Conservation (phyloP, 257 asterid genomes). For the Cynanchum wilfordii region DNA sequence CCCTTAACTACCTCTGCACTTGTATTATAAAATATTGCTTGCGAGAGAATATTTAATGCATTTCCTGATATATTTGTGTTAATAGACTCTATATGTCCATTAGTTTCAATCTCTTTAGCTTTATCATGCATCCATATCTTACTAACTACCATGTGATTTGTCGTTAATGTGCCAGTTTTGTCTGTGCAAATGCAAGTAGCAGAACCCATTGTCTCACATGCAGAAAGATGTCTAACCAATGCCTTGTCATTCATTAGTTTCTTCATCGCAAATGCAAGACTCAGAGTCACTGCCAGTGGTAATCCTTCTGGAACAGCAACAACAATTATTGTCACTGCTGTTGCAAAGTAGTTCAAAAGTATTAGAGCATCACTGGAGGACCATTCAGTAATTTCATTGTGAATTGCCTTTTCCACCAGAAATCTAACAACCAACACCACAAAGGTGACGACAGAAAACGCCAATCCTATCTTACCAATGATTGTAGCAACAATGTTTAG, state of each 20-base stretch:
- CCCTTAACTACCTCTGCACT: conserved; percentile 80
- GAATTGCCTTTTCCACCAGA: conserved; percentile 58
- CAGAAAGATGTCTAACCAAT: conserved; percentile 83
- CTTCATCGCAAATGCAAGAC: conserved; percentile 96
- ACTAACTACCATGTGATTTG: conserved; percentile 85
- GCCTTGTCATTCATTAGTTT: conserved; percentile 80
- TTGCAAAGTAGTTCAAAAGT: conserved; percentile 82
- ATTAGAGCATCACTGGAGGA: conserved; percentile 61
- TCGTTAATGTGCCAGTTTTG: conserved; percentile 94
- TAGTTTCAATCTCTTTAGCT: conserved; percentile 38
- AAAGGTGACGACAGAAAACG: conserved; percentile 69
- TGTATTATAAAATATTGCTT: conserved; percentile 73
- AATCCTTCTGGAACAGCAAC: conserved; percentile 99
- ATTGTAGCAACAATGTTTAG: conserved; percentile 92
- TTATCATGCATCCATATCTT: conserved; percentile 69
- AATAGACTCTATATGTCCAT: conserved; percentile 27
- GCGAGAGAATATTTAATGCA: conserved; percentile 50
- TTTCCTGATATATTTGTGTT: conserved; percentile 41
- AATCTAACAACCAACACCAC: conserved; percentile 58
- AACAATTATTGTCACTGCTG: conserved; percentile 92
- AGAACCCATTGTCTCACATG: conserved; percentile 99
- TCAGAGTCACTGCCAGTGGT: conserved; percentile 90
- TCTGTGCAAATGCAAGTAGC: conserved; percentile 93
- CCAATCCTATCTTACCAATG: conserved; percentile 87
- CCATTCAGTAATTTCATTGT: conserved; percentile 59